Evolutionary conservation across 2,329 filamentous ascomycete species (phyloP).

Genomic region (Decorospora gaudefroyi): DNA sequence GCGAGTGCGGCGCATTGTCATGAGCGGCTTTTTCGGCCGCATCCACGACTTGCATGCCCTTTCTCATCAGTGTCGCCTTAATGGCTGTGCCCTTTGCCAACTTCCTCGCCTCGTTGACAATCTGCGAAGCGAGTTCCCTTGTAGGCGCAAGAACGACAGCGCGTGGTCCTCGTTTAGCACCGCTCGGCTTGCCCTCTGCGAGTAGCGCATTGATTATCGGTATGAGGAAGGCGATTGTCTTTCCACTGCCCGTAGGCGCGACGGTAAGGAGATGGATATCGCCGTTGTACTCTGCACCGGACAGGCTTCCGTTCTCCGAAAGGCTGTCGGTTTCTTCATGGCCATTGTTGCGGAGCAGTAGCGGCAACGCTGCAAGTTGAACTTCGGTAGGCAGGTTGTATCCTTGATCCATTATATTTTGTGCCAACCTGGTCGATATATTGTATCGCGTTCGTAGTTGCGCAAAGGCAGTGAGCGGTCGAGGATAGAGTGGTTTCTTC

Average conservation of each 20-base stretch:
- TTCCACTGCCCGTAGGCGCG: conserved; percentile 93
- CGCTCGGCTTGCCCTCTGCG: conserved; percentile 31
- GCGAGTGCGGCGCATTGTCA: conserved; percentile 26
- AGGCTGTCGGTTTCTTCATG: neutral
- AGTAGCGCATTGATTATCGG: conserved; percentile 77
- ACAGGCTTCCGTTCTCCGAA: conserved; percentile 49
- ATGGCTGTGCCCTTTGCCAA: conserved; percentile 76
- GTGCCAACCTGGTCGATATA: conserved; percentile 72
- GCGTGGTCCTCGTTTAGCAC: conserved; percentile 33
- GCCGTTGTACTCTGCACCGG: conserved; percentile 31
- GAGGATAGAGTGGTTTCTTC: conserved; percentile 71
- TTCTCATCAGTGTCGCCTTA: conserved; percentile 79
- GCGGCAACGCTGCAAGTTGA: conserved; percentile 81
- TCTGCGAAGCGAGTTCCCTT: conserved; percentile 56
- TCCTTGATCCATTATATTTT: conserved; percentile 81
- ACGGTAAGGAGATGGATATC: conserved; percentile 80
- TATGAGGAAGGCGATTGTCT: conserved; percentile 91
- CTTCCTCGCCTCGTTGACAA: conserved; percentile 76
- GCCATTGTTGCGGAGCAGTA: conserved; percentile 64
- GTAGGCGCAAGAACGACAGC: conserved; percentile 57
- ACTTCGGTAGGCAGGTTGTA: conserved; percentile 92
- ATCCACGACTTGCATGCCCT: conserved; percentile 71
- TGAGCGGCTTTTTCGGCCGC: conserved; percentile 50
- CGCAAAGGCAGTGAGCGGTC: conserved; percentile 76
- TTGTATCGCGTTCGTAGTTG: conserved; percentile 72